Percentiles rank a stretch among this genome's conserved stretches.
These are phyloP conservation scores for Penicillium paneum DNA, from an alignment of 2,329 filamentous ascomycete genomes.

Conservation along the genomic window DNA sequence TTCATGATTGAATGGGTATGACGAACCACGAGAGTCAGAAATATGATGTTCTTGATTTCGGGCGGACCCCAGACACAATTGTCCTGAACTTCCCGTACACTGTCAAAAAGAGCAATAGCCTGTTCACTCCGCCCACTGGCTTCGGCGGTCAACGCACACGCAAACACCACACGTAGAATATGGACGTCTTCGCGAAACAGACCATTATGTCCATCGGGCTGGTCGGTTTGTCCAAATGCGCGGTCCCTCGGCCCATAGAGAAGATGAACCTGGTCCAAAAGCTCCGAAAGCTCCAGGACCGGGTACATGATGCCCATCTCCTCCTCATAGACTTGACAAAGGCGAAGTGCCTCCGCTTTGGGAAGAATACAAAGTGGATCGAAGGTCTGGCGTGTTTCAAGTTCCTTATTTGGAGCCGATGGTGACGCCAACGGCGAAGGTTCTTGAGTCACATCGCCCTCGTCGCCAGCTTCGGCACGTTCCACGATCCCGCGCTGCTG, in stretches of 20 bases:
- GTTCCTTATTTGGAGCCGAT: constrained; percentile 19
- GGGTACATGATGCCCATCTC: constrained; percentile 91
- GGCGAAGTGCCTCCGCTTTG: constrained; percentile 72
- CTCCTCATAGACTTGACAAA: constrained; percentile 77
- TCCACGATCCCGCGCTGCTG: constrained; percentile 81
- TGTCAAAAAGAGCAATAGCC: constrained; percentile 70
- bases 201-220: constrained; percentile 35
- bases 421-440: constrained; percentile 34
- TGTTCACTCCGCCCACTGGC: constrained; percentile 72
- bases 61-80: constrained; percentile 57
- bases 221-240: not conserved
- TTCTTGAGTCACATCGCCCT: constrained; percentile 52
- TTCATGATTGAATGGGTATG: not conserved
- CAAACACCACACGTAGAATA: constrained; percentile 77
- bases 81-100: constrained; percentile 69
- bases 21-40: constrained; percentile 51
- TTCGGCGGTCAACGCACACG: constrained; percentile 72
- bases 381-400: constrained; percentile 36
- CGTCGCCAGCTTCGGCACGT: constrained; percentile 45
- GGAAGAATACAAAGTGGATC: constrained; percentile 76
- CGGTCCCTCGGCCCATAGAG: constrained; percentile 49
- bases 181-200: constrained; percentile 62
- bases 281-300: constrained; percentile 65
- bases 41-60: constrained; percentile 57
- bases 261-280: constrained; percentile 65